These are phyloP conservation scores for Quercus bicolor DNA, from an alignment of 306 rosid genomes.

Conservation along the genomic window DNA sequence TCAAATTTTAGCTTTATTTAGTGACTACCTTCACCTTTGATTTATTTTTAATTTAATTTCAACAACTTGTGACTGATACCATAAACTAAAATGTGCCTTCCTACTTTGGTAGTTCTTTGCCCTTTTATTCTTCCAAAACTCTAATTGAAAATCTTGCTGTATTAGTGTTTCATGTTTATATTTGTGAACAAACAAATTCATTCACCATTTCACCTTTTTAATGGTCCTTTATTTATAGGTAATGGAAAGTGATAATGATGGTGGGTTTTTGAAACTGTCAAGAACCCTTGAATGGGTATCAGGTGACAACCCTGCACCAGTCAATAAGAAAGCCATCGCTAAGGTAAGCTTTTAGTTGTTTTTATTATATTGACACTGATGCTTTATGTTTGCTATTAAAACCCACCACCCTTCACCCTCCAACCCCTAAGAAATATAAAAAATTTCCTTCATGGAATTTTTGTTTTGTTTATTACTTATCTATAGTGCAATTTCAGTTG, in stretches of 20 bases:
- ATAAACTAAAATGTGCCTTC: neutral
- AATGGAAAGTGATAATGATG: slow-evolving; percentile 33
- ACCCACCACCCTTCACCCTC: neutral
- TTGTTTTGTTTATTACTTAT: neutral
- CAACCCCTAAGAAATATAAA: slow-evolving; percentile 1
- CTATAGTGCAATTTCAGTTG: slow-evolving; percentile 9
- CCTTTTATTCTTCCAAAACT: neutral
- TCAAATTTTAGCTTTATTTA: neutral
- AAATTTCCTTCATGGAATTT: neutral
- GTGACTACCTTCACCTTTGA: neutral
- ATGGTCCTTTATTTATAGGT: slow-evolving; percentile 39
- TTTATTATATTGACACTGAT: neutral
- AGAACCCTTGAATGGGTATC: slow-evolving; percentile 64
- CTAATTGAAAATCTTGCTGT: slow-evolving; percentile 8
- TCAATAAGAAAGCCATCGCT: slow-evolving; percentile 54
- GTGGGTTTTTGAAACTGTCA: slow-evolving; percentile 75
- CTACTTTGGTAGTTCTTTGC: slow-evolving; percentile 8
- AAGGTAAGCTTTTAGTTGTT: slow-evolving; percentile 47
- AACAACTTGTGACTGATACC: slow-evolving; percentile 12
- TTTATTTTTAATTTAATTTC: neutral
- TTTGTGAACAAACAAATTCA: slow-evolving; percentile 6
- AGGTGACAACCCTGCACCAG: slow-evolving; percentile 68
- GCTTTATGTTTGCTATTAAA: neutral
- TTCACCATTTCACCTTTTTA: neutral
- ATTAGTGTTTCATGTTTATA: neutral